These are phyloP conservation scores for Zopfochytrium polystomum DNA, from an alignment of 371 early-diverging fungal species.

Conservation along the genomic window DNA sequence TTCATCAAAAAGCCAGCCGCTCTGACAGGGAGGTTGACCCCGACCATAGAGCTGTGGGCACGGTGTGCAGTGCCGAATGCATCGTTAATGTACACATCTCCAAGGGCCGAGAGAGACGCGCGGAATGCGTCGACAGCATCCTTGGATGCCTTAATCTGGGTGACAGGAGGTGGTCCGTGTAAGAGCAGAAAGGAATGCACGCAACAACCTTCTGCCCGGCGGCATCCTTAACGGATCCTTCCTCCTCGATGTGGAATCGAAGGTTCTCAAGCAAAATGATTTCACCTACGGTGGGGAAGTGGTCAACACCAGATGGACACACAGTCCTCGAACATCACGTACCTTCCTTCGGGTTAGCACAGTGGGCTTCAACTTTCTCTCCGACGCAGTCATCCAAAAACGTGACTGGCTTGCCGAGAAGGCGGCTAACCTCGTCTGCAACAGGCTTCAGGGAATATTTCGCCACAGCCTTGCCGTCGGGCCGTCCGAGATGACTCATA, in stretches of 20 bases:
- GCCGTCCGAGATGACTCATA: conserved; percentile 98
- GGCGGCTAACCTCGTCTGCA: conserved; percentile 77
- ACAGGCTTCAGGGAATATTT: conserved; percentile 94
- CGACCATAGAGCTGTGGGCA: conserved; percentile 93
- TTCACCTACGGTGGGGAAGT: conserved; percentile 56
- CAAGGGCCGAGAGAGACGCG: conserved; percentile 83
- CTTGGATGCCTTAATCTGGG: conserved; percentile 76
- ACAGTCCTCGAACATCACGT: no score
- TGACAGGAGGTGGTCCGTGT: neutral
- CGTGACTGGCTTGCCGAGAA: conserved; percentile 80
- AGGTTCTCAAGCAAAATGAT: conserved; percentile 97
- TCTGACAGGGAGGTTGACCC: conserved; percentile 83
- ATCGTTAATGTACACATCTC: conserved; percentile 97
- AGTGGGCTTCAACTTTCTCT: conserved; percentile 77
- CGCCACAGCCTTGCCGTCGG: conserved; percentile 82
- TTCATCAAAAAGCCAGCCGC: conserved; percentile 98
- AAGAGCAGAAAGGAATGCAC: neutral
- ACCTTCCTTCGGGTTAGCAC: conserved; percentile 72
- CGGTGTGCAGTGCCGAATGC: conserved; percentile 99
- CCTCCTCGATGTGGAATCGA: conserved; percentile 98
- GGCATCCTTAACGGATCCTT: conserved; percentile 89
- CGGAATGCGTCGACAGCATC: conserved; percentile 84
- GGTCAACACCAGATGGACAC: no score
- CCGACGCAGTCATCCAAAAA: conserved; percentile 96
- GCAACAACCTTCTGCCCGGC: conserved; percentile 71